Evolutionary conservation across 106 monocot species (phyloP).

Genomic region (Cymbidium sinense): DNA sequence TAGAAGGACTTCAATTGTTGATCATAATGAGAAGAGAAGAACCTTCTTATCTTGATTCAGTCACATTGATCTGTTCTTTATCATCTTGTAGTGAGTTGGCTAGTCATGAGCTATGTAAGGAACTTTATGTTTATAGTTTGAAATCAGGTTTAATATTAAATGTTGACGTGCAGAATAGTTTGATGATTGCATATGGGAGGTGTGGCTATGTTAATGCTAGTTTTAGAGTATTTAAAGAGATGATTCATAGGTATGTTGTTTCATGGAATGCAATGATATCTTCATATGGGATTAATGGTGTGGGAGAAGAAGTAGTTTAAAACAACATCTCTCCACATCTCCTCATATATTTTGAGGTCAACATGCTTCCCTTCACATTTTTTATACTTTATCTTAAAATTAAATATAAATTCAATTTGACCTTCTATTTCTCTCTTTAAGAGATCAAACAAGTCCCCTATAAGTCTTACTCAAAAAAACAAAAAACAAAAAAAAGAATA

Average conservation of each 20-base stretch:
- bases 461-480: too few relatives aligned
- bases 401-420: too few relatives aligned
- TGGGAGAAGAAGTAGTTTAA: conserved; percentile 24
- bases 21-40: conserved; percentile 36
- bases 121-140: conserved; percentile 26
- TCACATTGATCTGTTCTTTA: conserved; percentile 17
- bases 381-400: too few relatives aligned
- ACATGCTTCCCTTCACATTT: too few relatives aligned
- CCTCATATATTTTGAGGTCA: too few relatives aligned
- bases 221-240: conserved; percentile 26
- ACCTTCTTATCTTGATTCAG: conserved; percentile 25
- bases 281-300: conserved; percentile 38
- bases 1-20: conserved; percentile 27
- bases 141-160: conserved; percentile 23
- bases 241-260: conserved; percentile 14
- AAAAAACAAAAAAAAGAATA: too few relatives aligned
- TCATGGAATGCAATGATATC: conserved; percentile 49
- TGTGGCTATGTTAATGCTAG: conserved; percentile 21
- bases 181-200: conserved; percentile 38
- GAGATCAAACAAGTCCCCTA: too few relatives aligned
- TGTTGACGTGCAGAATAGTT: conserved; percentile 24
- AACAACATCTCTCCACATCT: too few relatives aligned
- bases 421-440: too few relatives aligned
- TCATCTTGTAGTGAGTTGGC: conserved; percentile 20
- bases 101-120: conserved; percentile 19